Base-by-base conservation (phyloP, 805 yeast genomes). In the Yamadazyma takamatsuzukensis region DNA sequence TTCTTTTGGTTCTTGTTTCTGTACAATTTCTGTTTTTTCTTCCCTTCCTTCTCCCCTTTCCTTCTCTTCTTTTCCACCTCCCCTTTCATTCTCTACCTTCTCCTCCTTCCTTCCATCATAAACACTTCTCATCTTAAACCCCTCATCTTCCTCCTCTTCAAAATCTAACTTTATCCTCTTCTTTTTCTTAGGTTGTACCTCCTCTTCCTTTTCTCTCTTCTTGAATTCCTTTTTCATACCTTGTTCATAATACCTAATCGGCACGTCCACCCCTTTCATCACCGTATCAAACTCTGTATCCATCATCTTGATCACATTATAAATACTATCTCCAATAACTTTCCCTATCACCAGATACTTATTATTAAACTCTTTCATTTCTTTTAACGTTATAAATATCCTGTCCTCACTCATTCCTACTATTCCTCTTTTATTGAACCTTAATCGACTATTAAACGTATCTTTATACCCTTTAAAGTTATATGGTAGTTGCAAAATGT, bases 241-340 rank as follows among this genome's bases (percentile, higher is more conserved):
- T n/a, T n/a, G 76, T 9, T 61, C 68, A 48, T 79, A 80, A 53
- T 59, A 78, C 3, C 68, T 70, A 6, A 63, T 56, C 2, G 70
- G 47, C 2, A 79, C 68, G 32, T 64, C 68, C 5, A 63, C 48
- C 2, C 48, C 53, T 2, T 45, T 47, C 11, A 82, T 64, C 4
- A 52, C 64, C 6, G 56, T 65, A 15, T 54, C 60, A 26, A 68
- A 34, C 41, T 76, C 82, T 10, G 70, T 61, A 24, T 71, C 73
- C 3, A 64, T 51, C 4, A 81, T 76, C 29, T 63, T 61, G 21
- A 71, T 51, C 10, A 77, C 70, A 18, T 63, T 72, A 55, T 66
- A 83, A 4, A 76, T 64, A 0, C 80, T 61, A 21, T 74, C 74
- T 3, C 76, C 84, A 2, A 69, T 68, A 10, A 80, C 59, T 37